phyloP scores from a whole-genome alignment of 2,329 filamentous ascomycete genomes.

The Venturia nashicola region DNA sequence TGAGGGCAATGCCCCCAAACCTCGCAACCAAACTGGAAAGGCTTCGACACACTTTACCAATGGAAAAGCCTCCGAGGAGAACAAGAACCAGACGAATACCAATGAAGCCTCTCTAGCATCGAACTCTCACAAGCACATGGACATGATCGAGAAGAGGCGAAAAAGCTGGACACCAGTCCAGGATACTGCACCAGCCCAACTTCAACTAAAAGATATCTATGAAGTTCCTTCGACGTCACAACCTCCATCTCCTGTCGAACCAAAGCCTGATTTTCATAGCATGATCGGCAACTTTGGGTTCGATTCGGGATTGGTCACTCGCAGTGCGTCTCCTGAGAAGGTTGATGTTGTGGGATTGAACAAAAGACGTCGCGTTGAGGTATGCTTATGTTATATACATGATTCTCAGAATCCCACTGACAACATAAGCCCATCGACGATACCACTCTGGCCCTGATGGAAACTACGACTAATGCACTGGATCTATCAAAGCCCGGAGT shows the following conservation, averaged over 20 bases:
- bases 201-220: conserved; percentile 15
- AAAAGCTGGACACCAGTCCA: conserved; percentile 24
- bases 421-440: background rate
- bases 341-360: background rate
- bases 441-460: background rate
- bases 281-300: conserved; percentile 7
- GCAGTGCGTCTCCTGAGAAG: background rate
- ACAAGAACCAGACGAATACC: background rate
- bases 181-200: conserved; percentile 16
- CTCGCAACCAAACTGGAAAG: background rate
- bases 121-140: background rate
- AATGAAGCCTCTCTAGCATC: background rate
- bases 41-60: background rate
- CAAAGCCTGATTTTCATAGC: conserved; percentile 2
- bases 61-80: background rate
- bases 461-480: background rate
- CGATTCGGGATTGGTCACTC: background rate
- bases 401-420: background rate
- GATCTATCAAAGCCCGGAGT: background rate
- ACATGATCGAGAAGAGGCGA: conserved; percentile 19
- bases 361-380: conserved; percentile 11
- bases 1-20: background rate
- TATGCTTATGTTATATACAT: background rate
- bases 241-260: background rate
- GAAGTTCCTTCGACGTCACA: conserved; percentile 10